Evolutionary conservation across 805 yeast species (phyloP), one percentile per base, ranked within the genome.

Genomic region (Suhomyces sp.): DNA sequence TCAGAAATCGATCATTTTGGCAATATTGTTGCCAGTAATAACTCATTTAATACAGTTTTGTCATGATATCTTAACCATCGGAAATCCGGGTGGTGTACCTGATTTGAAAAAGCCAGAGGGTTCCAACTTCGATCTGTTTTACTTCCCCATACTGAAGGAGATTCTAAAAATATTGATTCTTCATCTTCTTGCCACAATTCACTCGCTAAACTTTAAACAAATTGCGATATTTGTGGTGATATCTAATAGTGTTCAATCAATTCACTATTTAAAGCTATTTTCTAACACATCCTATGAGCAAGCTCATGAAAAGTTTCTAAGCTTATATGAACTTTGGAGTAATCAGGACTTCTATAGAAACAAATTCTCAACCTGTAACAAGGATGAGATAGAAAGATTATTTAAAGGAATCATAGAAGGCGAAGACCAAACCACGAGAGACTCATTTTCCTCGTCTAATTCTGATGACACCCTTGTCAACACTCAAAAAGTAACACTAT

Each of bases 121-220:
- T 7, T 22, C 31, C 40, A 51, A 49, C 47, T 54, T 60, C 48
- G 41, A 48, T 17, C 31, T 33, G 31, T 58, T 60, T 40, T 57
- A 57, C 46, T 57, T 44, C 23, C 66, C 66, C 3, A 47, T 62
- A 13, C 17, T 55, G 35, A 60, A 61, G 31, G 62, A 62, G 40
- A 26, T 44, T 13, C 10, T 48, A 10, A 42, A 42, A 12, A 9
- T 51, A 7, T 45, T 31, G 15, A 44, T 58, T 24, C 35, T 59
- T 12, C 47, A 40, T 40, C 44, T 46, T 15, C 46, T 53, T 12
- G 41, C 54, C 7, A 8, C 46, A 6, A 15, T 27, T 17, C 22
- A 23, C 44, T 45, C 45, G n/a, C 13, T 53, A 23, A 45, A 46
- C 44, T 45, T 49, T 19, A 38, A 51, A 29, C 57, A 57, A 26